phyloP scores from a whole-genome alignment of 2,329 filamentous ascomycete genomes.

The Amauroascus verrucosus region DNA sequence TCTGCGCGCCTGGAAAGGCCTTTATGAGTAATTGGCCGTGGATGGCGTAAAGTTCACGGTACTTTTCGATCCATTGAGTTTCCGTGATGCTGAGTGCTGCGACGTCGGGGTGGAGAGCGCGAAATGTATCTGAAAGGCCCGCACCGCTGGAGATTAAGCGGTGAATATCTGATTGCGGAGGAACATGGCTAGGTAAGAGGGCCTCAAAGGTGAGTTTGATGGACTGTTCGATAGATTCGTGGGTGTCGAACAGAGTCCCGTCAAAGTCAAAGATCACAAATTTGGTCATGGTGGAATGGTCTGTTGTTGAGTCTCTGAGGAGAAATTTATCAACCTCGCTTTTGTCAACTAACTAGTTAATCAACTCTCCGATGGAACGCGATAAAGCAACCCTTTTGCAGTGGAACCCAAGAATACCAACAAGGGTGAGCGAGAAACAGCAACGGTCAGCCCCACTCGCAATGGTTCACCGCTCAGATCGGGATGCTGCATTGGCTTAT shows the following conservation, averaged over 20 bases:
- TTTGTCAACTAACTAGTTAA: too few species aligned
- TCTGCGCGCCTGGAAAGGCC: constrained; percentile 9
- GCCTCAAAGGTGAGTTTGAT: constrained; percentile 13
- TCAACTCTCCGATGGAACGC: too few species aligned
- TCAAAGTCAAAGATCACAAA: constrained; percentile 14
- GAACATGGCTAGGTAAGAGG: constrained; percentile 8
- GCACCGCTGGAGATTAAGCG: constrained; percentile 11
- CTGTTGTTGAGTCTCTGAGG: not conserved
- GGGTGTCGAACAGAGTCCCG: constrained; percentile 14
- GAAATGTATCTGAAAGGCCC: constrained; percentile 13
- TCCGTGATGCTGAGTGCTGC: not conserved
- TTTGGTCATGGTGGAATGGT: constrained; percentile 5
- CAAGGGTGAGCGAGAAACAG: too few species aligned
- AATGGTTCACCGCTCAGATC: not conserved
- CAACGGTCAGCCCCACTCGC: not conserved
- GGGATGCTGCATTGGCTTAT: not conserved
- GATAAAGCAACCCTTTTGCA: too few species aligned
- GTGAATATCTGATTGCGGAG: constrained; percentile 11
- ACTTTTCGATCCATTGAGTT: constrained; percentile 11
- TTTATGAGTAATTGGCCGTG: constrained; percentile 12
- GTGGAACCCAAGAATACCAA: too few species aligned
- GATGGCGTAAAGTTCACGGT: constrained; percentile 11
- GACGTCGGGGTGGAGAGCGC: constrained; percentile 4
- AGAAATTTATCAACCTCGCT: too few species aligned
- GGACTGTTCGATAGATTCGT: constrained; percentile 11